These are phyloP conservation scores for Phytophthora tentaculata DNA, from an alignment of 352 stramenopile species.

Conservation along the genomic window DNA sequence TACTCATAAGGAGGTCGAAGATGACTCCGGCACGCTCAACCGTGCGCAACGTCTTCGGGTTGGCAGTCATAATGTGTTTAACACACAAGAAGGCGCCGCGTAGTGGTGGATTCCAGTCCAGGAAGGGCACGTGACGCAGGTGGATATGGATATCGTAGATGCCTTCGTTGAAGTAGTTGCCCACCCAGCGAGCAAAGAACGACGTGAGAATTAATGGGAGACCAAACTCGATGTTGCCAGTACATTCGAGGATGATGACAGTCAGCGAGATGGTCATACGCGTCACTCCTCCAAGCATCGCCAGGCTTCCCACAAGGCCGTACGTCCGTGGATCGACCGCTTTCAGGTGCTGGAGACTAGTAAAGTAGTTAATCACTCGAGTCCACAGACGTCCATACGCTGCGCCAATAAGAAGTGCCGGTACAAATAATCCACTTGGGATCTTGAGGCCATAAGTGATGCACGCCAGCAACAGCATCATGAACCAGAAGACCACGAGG, in stretches of 20 bases:
- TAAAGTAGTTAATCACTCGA: slow-evolving; percentile 87
- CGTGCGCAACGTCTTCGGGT: slow-evolving; percentile 94
- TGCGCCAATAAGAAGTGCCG: slow-evolving; percentile 93
- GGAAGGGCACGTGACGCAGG: slow-evolving; percentile 83
- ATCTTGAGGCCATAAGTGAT: slow-evolving; percentile 97
- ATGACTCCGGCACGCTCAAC: slow-evolving; percentile 93
- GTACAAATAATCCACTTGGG: slow-evolving; percentile 97
- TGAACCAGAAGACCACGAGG: slow-evolving; percentile 72
- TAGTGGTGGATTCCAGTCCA: slow-evolving; percentile 80
- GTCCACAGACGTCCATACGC: slow-evolving; percentile 94
- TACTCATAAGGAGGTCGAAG: slow-evolving; percentile 91
- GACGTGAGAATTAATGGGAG: slow-evolving; percentile 98
- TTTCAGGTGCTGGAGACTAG: slow-evolving; percentile 54
- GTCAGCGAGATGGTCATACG: slow-evolving; percentile 99
- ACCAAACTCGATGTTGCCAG: slow-evolving; percentile 98
- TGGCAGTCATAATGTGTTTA: slow-evolving; percentile 95
- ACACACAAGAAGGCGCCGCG: slow-evolving; percentile 74
- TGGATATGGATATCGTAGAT: slow-evolving; percentile 99
- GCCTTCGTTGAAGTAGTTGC: slow-evolving; percentile 98
- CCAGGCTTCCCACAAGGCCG: slow-evolving; percentile 95
- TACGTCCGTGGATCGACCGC: slow-evolving; percentile 92
- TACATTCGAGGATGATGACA: slow-evolving; percentile 98
- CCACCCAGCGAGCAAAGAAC: slow-evolving; percentile 96
- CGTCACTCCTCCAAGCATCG: slow-evolving; percentile 96
- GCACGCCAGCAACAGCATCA: slow-evolving; percentile 86